phyloP scores from a whole-genome alignment of 148 eudicot species.

The Cornus florida region DNA sequence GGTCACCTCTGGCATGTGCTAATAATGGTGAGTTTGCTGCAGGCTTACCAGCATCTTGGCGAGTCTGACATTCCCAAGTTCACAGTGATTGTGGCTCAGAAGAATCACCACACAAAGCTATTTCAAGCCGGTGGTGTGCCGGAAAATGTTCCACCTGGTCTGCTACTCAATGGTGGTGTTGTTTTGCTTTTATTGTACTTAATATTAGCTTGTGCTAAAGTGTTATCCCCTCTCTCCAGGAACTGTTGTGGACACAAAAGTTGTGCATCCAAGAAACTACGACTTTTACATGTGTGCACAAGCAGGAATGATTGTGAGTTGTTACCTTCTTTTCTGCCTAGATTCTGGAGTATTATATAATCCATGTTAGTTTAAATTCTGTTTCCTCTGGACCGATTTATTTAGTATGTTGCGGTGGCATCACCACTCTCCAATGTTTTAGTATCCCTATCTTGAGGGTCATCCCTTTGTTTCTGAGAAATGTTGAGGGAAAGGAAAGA shows the following conservation, averaged over 20 bases:
- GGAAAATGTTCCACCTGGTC: slow-evolving; percentile 86
- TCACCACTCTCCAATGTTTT: neutral
- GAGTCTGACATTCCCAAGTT: slow-evolving; percentile 74
- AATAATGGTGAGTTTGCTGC: slow-evolving; percentile 9
- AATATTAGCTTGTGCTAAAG: neutral
- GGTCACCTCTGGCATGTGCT: slow-evolving; percentile 1
- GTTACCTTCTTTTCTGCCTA: slow-evolving; percentile 6
- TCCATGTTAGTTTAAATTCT: neutral
- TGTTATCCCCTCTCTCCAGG: slow-evolving; percentile 37
- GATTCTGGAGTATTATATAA: slow-evolving; percentile 2
- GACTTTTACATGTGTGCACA: slow-evolving; percentile 97
- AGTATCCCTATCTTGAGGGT: neutral
- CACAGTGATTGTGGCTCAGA: slow-evolving; percentile 91
- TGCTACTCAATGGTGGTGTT: slow-evolving; percentile 20
- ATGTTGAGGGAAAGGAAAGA: neutral
- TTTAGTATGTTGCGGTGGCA: neutral
- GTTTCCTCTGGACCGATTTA: neutral
- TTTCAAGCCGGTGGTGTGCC: slow-evolving; percentile 56
- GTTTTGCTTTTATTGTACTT: slow-evolving; percentile 5
- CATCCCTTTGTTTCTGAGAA: neutral
- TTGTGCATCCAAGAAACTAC: slow-evolving; percentile 88
- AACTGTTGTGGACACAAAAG: slow-evolving; percentile 80
- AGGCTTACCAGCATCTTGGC: slow-evolving; percentile 81
- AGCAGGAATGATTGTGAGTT: slow-evolving; percentile 79
- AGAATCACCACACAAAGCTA: slow-evolving; percentile 78